Conservation (phyloP, 2,329 filamentous ascomycete species). For the Pseudophaeomoniella oleicola region DNA sequence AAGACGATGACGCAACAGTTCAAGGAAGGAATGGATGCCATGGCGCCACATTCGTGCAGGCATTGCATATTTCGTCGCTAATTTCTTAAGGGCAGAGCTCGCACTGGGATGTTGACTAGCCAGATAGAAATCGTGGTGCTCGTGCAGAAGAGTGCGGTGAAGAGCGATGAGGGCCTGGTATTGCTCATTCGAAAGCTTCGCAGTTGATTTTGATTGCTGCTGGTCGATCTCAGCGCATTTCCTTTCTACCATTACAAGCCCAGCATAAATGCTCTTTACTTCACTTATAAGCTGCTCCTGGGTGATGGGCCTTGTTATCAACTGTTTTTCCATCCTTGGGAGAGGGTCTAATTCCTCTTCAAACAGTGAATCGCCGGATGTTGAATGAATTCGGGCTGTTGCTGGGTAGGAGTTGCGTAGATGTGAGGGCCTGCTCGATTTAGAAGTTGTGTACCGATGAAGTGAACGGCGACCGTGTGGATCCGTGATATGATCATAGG, state of each 20-base stretch:
- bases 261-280: conserved; percentile 60
- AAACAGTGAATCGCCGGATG: not conserved
- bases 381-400: not conserved
- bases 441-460: not conserved
- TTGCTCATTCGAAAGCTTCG: conserved; percentile 47
- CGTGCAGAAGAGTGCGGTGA: conserved; percentile 65
- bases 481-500: not conserved
- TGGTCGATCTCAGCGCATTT: conserved; percentile 77
- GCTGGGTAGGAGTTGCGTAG: not conserved
- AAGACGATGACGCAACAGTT: conserved; percentile 58
- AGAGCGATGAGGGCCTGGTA: conserved; percentile 75
- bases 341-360: not conserved
- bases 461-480: not conserved
- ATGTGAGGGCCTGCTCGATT: not conserved
- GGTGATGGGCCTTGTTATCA: conserved; percentile 53
- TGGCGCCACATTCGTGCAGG: conserved; percentile 89
- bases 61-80: conserved; percentile 78
- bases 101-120: conserved; percentile 77
- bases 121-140: conserved; percentile 76
- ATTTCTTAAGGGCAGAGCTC: conserved; percentile 46
- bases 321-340: conserved; percentile 34
- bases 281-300: conserved; percentile 68
- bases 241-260: conserved; percentile 70
- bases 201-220: conserved; percentile 38
- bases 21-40: conserved; percentile 74